Evolutionary conservation across 2,329 filamentous ascomycete species (phyloP), one percentile per base, ranked within the genome.

Genomic region (Fusarium albosuccineum): DNA sequence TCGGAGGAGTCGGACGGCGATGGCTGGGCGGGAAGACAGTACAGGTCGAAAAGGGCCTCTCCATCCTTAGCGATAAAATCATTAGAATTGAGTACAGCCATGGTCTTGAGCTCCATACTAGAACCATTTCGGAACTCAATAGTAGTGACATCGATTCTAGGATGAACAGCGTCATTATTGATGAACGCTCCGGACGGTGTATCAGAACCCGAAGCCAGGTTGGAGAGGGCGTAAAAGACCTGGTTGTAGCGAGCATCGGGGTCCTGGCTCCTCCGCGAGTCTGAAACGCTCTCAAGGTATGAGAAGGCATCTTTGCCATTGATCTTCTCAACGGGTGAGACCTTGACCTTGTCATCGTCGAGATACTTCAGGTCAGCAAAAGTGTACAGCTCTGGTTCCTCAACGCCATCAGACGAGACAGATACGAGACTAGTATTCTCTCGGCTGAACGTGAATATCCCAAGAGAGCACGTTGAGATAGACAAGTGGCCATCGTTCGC

Each of bases 171-270:
- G 5, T 41, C 11, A 2, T 30, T 34, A 17, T 57, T 29, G 14
- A 50, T 29, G n/a, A 50, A 50, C 13, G 30, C 33, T 3, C 46
- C 46, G 26, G 33, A 37, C 2, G 46, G 46, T 4, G 22, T 36
- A 13, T 14, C n/a, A 4, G 34, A 36, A 1, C 46, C 46, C 1
- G 33, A 26, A 36, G 46, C 46, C 2, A 50, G 9, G 14, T 17
- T 36, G 17, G n/a, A 14, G 11, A 41, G 34, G 13, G 50, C 48
- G 10, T 42, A 42, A 11, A 60, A 60, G 14, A 60, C 6, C 6
- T 9, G 17, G 17, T 60, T 60, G 29, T 55, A 55, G 6, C 50
- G 34, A 5, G 57, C 50, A 49, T 60, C 57, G 0, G 57, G 57
- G 3, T 60, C 57, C 4, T 54, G 57, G 8, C 5, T 10, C 3